phyloP scores from a whole-genome alignment of 305 asterid species.

The Solanum hybrid region DNA sequence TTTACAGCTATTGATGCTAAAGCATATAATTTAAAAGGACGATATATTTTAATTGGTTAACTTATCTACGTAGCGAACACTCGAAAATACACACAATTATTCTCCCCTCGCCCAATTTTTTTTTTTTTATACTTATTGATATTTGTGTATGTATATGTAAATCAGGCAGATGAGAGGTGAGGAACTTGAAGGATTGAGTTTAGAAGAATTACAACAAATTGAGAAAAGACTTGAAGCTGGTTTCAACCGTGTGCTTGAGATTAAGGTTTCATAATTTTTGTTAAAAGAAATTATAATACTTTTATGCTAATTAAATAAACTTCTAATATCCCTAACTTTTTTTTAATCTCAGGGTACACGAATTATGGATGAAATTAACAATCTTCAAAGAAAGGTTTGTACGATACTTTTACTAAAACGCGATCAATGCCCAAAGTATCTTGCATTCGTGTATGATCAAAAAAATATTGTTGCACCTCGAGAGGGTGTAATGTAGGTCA shows the following conservation, averaged over 20 bases:
- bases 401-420: background rate
- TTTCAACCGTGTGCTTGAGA: constrained; percentile 23
- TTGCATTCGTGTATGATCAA: background rate
- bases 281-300: background rate
- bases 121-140: background rate
- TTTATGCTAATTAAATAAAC: background rate
- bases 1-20: background rate
- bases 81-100: background rate
- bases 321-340: background rate
- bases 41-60: background rate
- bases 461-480: background rate
- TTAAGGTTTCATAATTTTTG: constrained; percentile 4
- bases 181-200: constrained; percentile 26
- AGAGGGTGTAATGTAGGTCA: background rate
- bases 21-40: background rate
- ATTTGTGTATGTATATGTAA: background rate
- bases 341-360: constrained; percentile 8
- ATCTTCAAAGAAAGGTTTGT: constrained; percentile 28
- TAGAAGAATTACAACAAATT: constrained; percentile 26
- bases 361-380: constrained; percentile 22
- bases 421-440: background rate
- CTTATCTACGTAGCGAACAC: background rate
- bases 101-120: too few species aligned
- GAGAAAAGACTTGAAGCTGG: constrained; percentile 28
- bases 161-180: constrained; percentile 25